These are phyloP conservation scores for Solanum gandarillasii DNA, from an alignment of 257 asterid genomes.

Conservation along the genomic window DNA sequence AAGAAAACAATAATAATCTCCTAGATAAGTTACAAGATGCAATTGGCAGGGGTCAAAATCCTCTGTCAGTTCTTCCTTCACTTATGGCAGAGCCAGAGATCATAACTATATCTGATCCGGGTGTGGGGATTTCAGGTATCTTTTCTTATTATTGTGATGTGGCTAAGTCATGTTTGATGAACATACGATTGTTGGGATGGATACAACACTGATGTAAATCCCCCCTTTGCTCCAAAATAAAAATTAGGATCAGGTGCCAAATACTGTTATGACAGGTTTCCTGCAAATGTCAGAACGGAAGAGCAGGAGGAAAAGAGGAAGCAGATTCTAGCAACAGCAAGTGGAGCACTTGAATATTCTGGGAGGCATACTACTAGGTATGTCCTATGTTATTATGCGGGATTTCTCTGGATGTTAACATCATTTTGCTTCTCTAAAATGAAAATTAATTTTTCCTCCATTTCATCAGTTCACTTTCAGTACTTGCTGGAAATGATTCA, in stretches of 20 bases:
- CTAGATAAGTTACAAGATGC: conserved; percentile 97
- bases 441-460: not conserved
- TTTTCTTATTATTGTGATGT: not conserved
- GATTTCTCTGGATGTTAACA: not conserved
- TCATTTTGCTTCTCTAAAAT: not conserved
- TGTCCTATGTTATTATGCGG: not conserved
- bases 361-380: conserved; percentile 60
- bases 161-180: not conserved
- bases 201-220: not conserved
- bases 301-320: conserved; percentile 87
- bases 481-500: conserved; percentile 50
- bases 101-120: conserved; percentile 55
- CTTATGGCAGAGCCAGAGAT: conserved; percentile 46
- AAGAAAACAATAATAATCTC: conserved; percentile 62
- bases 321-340: conserved; percentile 80
- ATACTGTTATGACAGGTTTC: conserved; percentile 70
- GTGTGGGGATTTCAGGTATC: conserved; percentile 46
- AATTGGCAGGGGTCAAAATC: conserved; percentile 84
- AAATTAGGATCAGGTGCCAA: conserved; percentile 43
- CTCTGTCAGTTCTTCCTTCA: conserved; percentile 56
- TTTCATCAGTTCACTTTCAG: conserved; percentile 53
- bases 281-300: conserved; percentile 58
- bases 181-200: not conserved
- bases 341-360: conserved; percentile 77
- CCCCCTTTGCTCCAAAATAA: not conserved